Evolutionary conservation across 257 asterid genomes (phyloP), one percentile per base, ranked within the genome.

Genomic region (Eucommia ulmoides): DNA sequence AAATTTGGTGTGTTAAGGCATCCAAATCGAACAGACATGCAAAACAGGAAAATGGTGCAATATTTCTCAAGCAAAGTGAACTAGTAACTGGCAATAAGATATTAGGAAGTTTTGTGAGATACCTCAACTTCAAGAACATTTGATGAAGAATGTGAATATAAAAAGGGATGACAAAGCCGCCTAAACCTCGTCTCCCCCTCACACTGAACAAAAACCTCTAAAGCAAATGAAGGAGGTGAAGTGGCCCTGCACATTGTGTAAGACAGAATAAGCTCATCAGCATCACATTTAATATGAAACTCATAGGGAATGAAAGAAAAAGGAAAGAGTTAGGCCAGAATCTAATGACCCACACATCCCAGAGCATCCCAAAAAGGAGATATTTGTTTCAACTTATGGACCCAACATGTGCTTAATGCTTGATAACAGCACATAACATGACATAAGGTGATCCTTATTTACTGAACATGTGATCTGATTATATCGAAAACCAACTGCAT

Each of bases 91-190:
- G n/a, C n/a, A n/a, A n/a, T n/a, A n/a, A n/a, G n/a, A n/a, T n/a
- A n/a, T n/a, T n/a, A n/a, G n/a, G n/a, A n/a, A n/a, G n/a, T n/a
- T n/a, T 19, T 55, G 52, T 15, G 19, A 62, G 24, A 58, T 70
- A 89, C 98, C 96, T 89, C 98, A 69, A 89, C 71, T 68, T 89
- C 98, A 48, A 89, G 94, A 56, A 76, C 82, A 69, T 81, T 85
- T 53, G 98, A 89, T 41, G 98, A 85, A 60, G 96, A 85, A 66
- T 74, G 98, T 33, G 96, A 89, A 68, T 85, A 89, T 61, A 89
- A 59, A 72, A 78, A 89, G 55, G 98, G 98, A 63, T 72, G 76
- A 63, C 92, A 80, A 49, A 89, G 74, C 75, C 94, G 86, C 73
- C 96, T 81, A 75, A 89, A 89, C 70, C 92, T 80, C 10, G 96